phyloP scores from a whole-genome alignment of 1,284 basidiomycete species.

The Peniophora sp. region DNA sequence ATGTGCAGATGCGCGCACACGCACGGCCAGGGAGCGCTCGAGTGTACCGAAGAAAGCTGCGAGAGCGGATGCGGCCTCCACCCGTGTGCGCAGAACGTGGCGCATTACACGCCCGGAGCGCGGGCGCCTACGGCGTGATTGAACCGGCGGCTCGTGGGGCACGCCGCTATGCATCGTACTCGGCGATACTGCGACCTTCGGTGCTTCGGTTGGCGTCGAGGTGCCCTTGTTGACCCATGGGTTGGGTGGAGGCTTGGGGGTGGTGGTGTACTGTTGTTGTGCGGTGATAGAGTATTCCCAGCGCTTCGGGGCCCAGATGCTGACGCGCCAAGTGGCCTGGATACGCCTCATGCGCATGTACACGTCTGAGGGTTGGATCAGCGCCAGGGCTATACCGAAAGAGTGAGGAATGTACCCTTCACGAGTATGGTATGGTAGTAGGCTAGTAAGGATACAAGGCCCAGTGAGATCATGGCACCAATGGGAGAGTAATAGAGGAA shows the following conservation, averaged over 20 bases:
- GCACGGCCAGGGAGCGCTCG: conserved; percentile 37
- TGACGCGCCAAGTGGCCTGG: conserved; percentile 81
- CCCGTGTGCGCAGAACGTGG: conserved; percentile 76
- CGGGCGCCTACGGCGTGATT: conserved; percentile 41
- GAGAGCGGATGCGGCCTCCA: conserved; percentile 70
- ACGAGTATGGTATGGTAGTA: conserved; percentile 77
- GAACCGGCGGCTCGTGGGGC: conserved; percentile 31
- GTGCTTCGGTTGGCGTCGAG: no score
- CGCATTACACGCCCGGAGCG: conserved; percentile 77
- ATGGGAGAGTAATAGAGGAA: conserved; percentile 62
- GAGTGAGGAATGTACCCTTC: conserved; percentile 43
- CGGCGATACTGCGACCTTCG: no score
- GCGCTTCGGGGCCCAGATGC: conserved; percentile 79
- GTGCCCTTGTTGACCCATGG: conserved; percentile 47
- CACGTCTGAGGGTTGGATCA: conserved; percentile 44
- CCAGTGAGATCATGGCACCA: conserved; percentile 29
- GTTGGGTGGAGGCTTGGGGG: conserved; percentile 54
- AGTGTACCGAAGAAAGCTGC: conserved; percentile 65
- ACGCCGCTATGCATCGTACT: conserved; percentile 2
- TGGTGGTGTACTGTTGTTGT: conserved; percentile 69
- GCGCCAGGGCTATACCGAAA: conserved; percentile 14
- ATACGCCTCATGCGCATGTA: conserved; percentile 79
- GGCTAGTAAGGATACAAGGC: conserved; percentile 63
- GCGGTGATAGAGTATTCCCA: conserved; percentile 70
- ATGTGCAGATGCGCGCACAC: conserved; percentile 50